phyloP scores from a whole-genome alignment of 345 rosid genomes.

The Microcos paniculata region DNA sequence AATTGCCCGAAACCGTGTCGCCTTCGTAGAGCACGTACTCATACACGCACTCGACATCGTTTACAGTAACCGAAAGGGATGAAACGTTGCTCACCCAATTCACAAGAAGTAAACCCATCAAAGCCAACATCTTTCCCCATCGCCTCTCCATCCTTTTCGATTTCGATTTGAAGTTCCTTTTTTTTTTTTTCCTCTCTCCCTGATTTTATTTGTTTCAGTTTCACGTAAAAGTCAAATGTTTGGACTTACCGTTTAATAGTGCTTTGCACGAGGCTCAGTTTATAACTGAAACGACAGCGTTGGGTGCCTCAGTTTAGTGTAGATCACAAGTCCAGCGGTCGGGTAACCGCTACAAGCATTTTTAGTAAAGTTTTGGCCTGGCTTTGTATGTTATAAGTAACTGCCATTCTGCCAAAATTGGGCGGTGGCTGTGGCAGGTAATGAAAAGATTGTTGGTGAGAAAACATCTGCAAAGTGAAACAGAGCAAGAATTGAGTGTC shows the following conservation, averaged over 20 bases:
- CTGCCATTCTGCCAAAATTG: no score
- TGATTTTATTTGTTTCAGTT: not conserved
- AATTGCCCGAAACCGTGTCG: conserved; percentile 85
- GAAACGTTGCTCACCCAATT: conserved; percentile 44
- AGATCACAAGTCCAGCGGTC: no score
- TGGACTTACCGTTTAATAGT: not conserved
- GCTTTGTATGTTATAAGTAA: no score
- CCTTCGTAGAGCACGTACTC: conserved; percentile 95
- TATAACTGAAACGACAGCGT: not conserved
- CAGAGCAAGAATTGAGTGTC: not conserved
- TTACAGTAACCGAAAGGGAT: conserved; percentile 85
- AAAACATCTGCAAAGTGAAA: not conserved
- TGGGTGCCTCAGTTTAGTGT: no score
- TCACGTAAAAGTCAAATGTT: not conserved
- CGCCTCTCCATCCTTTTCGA: conserved; percentile 37
- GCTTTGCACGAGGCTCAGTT: no score
- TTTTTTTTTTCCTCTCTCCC: not conserved
- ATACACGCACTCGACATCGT: conserved; percentile 83
- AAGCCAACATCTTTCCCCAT: conserved; percentile 31
- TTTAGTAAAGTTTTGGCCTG: not conserved
- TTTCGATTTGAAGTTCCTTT: not conserved
- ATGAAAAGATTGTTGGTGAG: not conserved
- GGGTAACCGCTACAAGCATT: no score
- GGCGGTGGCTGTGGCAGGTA: no score
- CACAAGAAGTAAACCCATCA: conserved; percentile 37